phyloP scores from a whole-genome alignment of 768 basidiomycete genomes.

The Termitomyces bulborhizus region DNA sequence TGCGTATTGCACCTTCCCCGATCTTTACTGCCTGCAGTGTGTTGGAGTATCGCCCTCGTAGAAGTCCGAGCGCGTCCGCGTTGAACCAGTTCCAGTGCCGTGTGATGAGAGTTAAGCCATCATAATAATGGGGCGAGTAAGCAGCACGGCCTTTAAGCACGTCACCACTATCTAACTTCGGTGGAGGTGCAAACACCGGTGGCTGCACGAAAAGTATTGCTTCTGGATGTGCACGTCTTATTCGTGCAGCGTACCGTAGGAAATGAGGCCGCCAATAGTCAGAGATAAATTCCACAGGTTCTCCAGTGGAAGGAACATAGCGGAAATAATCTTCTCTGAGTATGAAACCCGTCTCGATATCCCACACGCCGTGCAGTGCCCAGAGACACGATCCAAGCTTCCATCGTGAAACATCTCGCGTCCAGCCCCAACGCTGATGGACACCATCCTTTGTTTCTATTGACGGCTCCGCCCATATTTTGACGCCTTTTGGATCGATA shows the following conservation, averaged over 20 bases:
- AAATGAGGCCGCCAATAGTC: conserved; percentile 82
- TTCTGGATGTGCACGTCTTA: conserved; percentile 67
- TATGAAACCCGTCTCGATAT: conserved; percentile 59
- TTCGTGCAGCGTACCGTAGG: conserved; percentile 44
- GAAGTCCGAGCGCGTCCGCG: conserved; percentile 88
- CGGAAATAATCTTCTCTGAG: conserved; percentile 75
- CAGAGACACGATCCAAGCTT: conserved; percentile 75
- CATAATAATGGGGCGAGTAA: conserved; percentile 88
- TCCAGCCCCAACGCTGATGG: conserved; percentile 80
- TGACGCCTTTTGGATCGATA: conserved; percentile 79
- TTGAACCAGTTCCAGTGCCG: conserved; percentile 95
- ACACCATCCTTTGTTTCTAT: conserved; percentile 36
- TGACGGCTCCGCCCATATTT: conserved; percentile 66
- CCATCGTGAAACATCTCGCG: conserved; percentile 58
- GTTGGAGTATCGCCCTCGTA: conserved; percentile 74
- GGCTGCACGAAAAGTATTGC: conserved; percentile 90
- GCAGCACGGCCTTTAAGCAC: conserved; percentile 56
- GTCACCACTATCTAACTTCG: conserved; percentile 47
- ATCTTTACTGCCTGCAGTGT: conserved; percentile 70
- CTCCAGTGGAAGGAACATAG: conserved; percentile 32
- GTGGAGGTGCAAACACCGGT: conserved; percentile 83
- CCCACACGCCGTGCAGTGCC: conserved; percentile 91
- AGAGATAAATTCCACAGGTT: conserved; percentile 57
- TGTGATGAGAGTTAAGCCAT: conserved; percentile 89
- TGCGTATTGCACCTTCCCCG: conserved; percentile 79